Conservation (phyloP, 805 yeast genomes). For the Lipomyces japonicus region DNA sequence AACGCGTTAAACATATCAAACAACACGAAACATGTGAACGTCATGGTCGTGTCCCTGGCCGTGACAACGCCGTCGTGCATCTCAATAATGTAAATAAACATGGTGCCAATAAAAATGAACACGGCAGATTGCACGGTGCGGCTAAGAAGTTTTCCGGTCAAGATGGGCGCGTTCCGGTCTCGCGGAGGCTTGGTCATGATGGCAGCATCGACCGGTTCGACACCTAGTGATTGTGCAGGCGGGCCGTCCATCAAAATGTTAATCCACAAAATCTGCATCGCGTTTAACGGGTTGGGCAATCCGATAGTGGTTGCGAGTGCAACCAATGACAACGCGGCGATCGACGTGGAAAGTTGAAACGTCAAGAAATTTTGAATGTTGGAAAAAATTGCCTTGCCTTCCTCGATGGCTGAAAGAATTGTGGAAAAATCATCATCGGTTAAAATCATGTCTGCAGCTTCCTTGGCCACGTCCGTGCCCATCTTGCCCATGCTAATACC, state of each 20-base stretch:
- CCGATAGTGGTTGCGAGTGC: constrained; percentile 22
- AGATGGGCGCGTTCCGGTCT: constrained; percentile 75
- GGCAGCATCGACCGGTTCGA: constrained; percentile 62
- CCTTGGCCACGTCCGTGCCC: constrained; percentile 98
- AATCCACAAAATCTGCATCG: constrained; percentile 77
- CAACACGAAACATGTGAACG: constrained; percentile 92
- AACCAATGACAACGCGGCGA: constrained; percentile 59
- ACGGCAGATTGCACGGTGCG: constrained; percentile 74
- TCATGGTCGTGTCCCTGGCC: constrained; percentile 97
- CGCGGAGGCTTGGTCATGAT: constrained; percentile 69
- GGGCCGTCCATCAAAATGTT: constrained; percentile 73
- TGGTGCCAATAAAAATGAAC: constrained; percentile 78
- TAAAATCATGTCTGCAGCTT: constrained; percentile 95
- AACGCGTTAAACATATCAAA: constrained; percentile 97
- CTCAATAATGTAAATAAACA: constrained; percentile 79
- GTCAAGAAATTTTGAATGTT: constrained; percentile 91
- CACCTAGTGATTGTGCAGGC: constrained; percentile 80
- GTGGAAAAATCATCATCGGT: constrained; percentile 97
- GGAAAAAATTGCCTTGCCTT: constrained; percentile 95
- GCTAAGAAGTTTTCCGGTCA: constrained; percentile 63
- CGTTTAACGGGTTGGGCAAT: constrained; percentile 61
- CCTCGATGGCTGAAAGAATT: constrained; percentile 87
- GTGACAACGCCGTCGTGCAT: constrained; percentile 82
- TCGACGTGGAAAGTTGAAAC: constrained; percentile 85
- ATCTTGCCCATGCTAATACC: constrained; percentile 83